Evolutionary conservation across 2,329 filamentous ascomycete species (phyloP).

Genomic region (Aspergillus niger): DNA sequence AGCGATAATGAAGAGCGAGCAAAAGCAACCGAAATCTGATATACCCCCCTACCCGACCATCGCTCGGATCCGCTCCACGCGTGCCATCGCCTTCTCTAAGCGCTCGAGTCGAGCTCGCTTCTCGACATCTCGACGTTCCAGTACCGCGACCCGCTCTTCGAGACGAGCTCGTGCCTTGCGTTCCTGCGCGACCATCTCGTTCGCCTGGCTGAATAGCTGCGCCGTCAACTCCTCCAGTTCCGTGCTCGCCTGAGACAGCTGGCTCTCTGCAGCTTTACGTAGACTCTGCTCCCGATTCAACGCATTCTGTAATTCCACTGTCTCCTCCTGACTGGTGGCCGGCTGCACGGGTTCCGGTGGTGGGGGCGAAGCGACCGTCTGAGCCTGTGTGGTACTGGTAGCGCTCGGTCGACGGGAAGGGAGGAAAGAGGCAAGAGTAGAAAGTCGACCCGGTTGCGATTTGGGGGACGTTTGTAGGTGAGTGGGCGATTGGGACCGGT

Average conservation of each 20-base stretch:
- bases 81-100: constrained; percentile 58
- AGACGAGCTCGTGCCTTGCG: constrained; percentile 58
- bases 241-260: constrained; percentile 55
- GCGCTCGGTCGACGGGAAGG: constrained; percentile 42
- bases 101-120: constrained; percentile 56
- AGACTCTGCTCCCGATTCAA: constrained; percentile 57
- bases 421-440: constrained; percentile 42
- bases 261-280: constrained; percentile 60
- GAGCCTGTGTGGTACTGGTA: constrained; percentile 15
- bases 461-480: constrained; percentile 29
- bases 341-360: constrained; percentile 26
- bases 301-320: constrained; percentile 53
- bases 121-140: constrained; percentile 51
- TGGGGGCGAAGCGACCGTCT: constrained; percentile 22
- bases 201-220: constrained; percentile 63
- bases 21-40: constrained; percentile 10
- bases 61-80: constrained; percentile 60
- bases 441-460: constrained; percentile 39
- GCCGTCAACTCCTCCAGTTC: constrained; percentile 65
- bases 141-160: constrained; percentile 49
- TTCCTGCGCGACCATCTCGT: constrained; percentile 67
- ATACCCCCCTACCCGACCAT: constrained; percentile 46
- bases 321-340: constrained; percentile 28
- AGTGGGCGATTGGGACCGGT: constrained; percentile 43
- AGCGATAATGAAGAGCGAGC: constrained; percentile 7